Conservation (phyloP, 1,139 yeast genomes). For the Taphrina communis region DNA sequence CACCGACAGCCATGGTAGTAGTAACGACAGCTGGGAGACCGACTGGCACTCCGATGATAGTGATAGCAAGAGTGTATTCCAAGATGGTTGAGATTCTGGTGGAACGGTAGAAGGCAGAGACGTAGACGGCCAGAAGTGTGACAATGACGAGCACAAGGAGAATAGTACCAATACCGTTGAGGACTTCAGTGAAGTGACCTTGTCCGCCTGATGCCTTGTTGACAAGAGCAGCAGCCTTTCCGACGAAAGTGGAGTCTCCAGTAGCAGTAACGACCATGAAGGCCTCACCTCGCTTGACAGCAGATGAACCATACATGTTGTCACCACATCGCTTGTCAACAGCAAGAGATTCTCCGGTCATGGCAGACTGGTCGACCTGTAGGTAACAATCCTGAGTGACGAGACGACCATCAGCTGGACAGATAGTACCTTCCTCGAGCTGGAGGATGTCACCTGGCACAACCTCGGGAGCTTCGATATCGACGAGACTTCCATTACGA, state of each 20-base stretch:
- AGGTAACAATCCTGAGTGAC: conserved; percentile 86
- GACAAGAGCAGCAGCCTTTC: conserved; percentile 96
- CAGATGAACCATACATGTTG: conserved; percentile 87
- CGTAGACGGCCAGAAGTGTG: conserved; percentile 89
- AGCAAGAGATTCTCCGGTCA: conserved; percentile 97
- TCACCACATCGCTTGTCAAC: conserved; percentile 93
- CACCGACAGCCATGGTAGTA: conserved; percentile 99
- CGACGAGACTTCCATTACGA: conserved; percentile 68
- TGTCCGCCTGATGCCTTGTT: conserved; percentile 92
- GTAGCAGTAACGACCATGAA: conserved; percentile 94
- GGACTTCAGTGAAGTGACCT: conserved; percentile 97
- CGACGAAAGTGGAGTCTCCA: conserved; percentile 91
- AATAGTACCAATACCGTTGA: conserved; percentile 96
- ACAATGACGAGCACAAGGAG: conserved; percentile 86
- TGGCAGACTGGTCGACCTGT: conserved; percentile 96
- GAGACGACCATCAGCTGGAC: conserved; percentile 91
- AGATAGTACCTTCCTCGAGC: conserved; percentile 78
- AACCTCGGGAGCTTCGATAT: conserved; percentile 69
- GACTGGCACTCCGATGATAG: conserved; percentile 99
- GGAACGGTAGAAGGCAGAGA: conserved; percentile 94
- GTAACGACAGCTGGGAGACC: conserved; percentile 99
- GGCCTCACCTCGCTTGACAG: conserved; percentile 97
- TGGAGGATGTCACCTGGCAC: conserved; percentile 83
- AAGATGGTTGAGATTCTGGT: conserved; percentile 85
- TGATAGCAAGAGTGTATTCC: conserved; percentile 90